Percentiles rank a stretch among this genome's conserved stretches.
phyloP scores from a whole-genome alignment of 2,329 filamentous ascomycete species.

The Daldinia sp. region DNA sequence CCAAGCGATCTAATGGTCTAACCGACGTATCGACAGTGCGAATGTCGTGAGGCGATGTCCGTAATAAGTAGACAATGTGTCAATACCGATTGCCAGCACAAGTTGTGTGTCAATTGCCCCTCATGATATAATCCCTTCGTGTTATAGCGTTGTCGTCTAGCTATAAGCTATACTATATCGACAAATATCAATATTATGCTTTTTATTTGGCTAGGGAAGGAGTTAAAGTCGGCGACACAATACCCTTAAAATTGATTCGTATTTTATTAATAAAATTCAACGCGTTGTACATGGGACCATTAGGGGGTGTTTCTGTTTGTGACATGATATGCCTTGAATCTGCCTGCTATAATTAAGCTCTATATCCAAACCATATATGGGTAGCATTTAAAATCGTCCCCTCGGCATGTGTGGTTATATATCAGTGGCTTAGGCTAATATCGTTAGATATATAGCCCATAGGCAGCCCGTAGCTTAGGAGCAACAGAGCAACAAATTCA shows the following conservation, averaged over 20 bases:
- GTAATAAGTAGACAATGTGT: constrained; percentile 29
- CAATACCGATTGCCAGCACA: constrained; percentile 35
- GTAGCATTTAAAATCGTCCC: no score
- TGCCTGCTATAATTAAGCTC: no score
- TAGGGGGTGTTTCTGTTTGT: no score
- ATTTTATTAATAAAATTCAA: no score
- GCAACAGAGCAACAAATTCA: background rate
- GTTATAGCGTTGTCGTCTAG: background rate
- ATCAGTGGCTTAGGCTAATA: no score
- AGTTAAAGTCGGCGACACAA: background rate
- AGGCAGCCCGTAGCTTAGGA: background rate
- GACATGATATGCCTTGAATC: no score
- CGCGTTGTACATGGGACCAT: no score
- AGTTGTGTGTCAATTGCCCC: constrained; percentile 33
- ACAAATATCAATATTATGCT: background rate
- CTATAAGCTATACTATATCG: background rate
- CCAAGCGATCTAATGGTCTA: constrained; percentile 18
- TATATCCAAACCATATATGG: no score
- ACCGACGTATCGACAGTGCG: constrained; percentile 35
- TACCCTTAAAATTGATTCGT: background rate
- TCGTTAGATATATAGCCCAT: no score
- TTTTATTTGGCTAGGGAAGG: background rate
- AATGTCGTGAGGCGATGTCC: constrained; percentile 36
- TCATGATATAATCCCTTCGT: background rate
- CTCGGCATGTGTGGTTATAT: no score